Conservation (phyloP, 768 basidiomycete genomes). For the Suillus lakei region DNA sequence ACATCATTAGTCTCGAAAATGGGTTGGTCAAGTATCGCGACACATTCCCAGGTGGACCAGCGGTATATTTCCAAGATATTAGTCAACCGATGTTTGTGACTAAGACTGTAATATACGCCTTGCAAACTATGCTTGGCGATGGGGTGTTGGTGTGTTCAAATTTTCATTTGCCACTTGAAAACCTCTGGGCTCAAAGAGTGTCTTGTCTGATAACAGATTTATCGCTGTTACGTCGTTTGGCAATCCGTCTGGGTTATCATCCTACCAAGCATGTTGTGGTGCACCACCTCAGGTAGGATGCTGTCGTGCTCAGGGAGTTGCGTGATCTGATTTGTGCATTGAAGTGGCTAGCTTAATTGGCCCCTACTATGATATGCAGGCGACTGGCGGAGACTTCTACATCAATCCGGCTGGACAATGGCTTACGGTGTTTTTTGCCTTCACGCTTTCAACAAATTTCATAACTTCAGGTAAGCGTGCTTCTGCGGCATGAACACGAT, state of each 20-base stretch:
- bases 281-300: conserved; percentile 4
- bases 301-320: not conserved
- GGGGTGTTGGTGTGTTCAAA: conserved; percentile 10
- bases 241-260: too few relatives aligned
- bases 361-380: conserved; percentile 7
- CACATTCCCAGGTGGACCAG: conserved; percentile 25
- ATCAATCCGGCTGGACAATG: conserved; percentile 7
- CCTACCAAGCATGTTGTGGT: too few relatives aligned
- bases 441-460: conserved; percentile 9
- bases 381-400: conserved; percentile 6
- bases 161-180: not conserved
- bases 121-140: conserved; percentile 15
- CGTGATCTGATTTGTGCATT: not conserved
- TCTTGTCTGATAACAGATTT: too few relatives aligned
- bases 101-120: conserved; percentile 24
- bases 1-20: conserved; percentile 19
- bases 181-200: not conserved
- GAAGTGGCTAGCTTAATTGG: not conserved
- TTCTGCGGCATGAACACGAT: too few relatives aligned
- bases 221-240: too few relatives aligned
- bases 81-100: conserved; percentile 28
- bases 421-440: conserved; percentile 10
- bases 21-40: conserved; percentile 26
- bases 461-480: conserved; percentile 10
- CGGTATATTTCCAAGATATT: conserved; percentile 25